phyloP scores from a whole-genome alignment of 805 yeast species.

The Ogataea pini region DNA sequence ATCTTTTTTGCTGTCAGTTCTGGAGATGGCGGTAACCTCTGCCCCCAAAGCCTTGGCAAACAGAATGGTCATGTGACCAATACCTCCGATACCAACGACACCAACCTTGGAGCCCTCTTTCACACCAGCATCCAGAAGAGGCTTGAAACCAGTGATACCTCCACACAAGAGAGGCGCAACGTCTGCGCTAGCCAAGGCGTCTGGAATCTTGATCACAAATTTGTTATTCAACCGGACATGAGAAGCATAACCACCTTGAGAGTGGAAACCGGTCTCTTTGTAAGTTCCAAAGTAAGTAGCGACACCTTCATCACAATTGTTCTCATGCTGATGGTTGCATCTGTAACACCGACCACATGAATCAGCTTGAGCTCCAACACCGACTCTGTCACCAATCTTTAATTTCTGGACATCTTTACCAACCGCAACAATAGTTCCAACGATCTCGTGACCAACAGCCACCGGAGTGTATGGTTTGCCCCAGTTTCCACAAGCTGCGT shows the following conservation, averaged over 20 bases:
- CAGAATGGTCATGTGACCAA: slow-evolving; percentile 64
- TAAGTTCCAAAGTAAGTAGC: slow-evolving; percentile 39
- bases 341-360: slow-evolving; percentile 63
- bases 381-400: slow-evolving; percentile 74
- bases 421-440: slow-evolving; percentile 57
- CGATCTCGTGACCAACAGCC: slow-evolving; percentile 63
- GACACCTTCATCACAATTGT: slow-evolving; percentile 38
- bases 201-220: slow-evolving; percentile 66
- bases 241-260: slow-evolving; percentile 73
- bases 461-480: slow-evolving; percentile 37
- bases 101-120: slow-evolving; percentile 47
- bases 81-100: slow-evolving; percentile 65
- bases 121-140: slow-evolving; percentile 51
- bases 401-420: slow-evolving; percentile 56
- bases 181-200: slow-evolving; percentile 46
- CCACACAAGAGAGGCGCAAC: slow-evolving; percentile 81
- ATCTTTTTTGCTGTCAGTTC: slow-evolving; percentile 49
- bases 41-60: slow-evolving; percentile 65
- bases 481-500: slow-evolving; percentile 53
- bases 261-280: slow-evolving; percentile 27
- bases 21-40: slow-evolving; percentile 58
- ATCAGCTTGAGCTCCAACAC: slow-evolving; percentile 70
- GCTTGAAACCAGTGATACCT: slow-evolving; percentile 72
- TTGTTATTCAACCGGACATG: slow-evolving; percentile 64
- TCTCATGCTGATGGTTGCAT: slow-evolving; percentile 55